Evolutionary conservation across 768 basidiomycete genomes (phyloP), one percentile per base, ranked within the genome.

Genomic region (Lyophyllum semitale): DNA sequence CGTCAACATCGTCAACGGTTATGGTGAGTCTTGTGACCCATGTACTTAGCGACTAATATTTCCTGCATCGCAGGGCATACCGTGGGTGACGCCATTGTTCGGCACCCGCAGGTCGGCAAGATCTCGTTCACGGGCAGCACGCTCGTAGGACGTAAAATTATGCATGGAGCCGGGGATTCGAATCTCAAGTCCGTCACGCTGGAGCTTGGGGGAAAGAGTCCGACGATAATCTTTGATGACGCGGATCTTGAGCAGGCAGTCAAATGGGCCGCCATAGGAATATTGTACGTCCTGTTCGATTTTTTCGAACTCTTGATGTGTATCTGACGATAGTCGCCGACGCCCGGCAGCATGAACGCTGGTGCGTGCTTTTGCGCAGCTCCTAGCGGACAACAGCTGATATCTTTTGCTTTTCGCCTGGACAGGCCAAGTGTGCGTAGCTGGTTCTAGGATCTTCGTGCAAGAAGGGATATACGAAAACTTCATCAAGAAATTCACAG

Each of bases 51-150:
- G 20, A 27, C 33, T 35, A 3, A 35, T 51, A 27, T 20, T 7
- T 22, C 37, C 25, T n/a, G 23, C n/a, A 20, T 18, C 38, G 7
- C 12, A 55, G 54, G 54, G 15, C 29, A 17, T 3, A 49, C 17
- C 26, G 84, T 81, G 26, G 87, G 87, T 3, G 70, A 77, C 44
- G 82, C 84, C 41, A 82, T 89, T 60, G 65, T 81, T 1, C 68
- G 73, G 44, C 85, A 88, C 71, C 75, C 73, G 59, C 68, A 68
- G 35, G 81, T 88, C 59, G 77, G 82, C 57, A 87, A 87, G 73
- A 71, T 89, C 55, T 82, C 86, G 0, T 89, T 90, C 74, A 89
- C 88, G 5, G 88, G 88, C n/a, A 82, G 80, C 51, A 86, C 87
- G 4, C 66, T 79, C 44, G 80, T 83, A 49, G 88, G 88, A 15